Evolutionary conservation across 2,329 filamentous ascomycete genomes (phyloP).

Genomic region (Cucurbitaria berberidis): DNA sequence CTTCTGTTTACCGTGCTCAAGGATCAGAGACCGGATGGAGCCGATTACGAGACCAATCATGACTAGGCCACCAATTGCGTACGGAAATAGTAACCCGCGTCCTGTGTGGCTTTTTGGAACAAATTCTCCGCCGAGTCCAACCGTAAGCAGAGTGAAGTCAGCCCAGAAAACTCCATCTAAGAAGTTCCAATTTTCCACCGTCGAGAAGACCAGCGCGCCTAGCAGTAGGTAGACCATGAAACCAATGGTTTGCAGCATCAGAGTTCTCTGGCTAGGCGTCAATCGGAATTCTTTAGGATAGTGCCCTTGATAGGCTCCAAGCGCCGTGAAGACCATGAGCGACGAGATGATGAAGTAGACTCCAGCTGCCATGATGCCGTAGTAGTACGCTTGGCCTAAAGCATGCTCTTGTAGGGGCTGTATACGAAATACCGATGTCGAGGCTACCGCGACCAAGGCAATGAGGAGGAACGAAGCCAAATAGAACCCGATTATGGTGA

Average conservation of each 20-base stretch:
- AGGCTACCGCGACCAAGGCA: constrained; percentile 57
- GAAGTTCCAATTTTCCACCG: constrained; percentile 60
- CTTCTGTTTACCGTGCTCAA: constrained; percentile 60
- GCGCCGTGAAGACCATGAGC: constrained; percentile 62
- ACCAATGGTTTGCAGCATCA: constrained; percentile 60
- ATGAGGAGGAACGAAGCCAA: constrained; percentile 62
- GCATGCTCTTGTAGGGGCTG: constrained; percentile 53
- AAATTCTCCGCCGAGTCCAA: constrained; percentile 60
- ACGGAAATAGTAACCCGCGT: constrained; percentile 60
- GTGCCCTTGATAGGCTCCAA: constrained; percentile 60
- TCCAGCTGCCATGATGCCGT: constrained; percentile 63
- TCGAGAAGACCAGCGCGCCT: constrained; percentile 54
- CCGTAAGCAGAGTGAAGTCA: constrained; percentile 62
- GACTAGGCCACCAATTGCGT: constrained; percentile 61
- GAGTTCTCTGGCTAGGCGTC: constrained; percentile 62
- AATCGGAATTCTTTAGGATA: constrained; percentile 64
- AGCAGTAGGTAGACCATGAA: constrained; percentile 58
- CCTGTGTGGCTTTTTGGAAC: constrained; percentile 58
- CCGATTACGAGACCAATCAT: constrained; percentile 63
- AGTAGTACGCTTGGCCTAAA: constrained; percentile 65
- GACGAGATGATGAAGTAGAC: constrained; percentile 63
- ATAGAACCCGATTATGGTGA: constrained; percentile 66
- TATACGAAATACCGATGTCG: constrained; percentile 53
- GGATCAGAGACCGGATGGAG: constrained; percentile 57
- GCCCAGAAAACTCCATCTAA: constrained; percentile 63